Evolutionary conservation across 2,329 filamentous ascomycete species (phyloP).

Genomic region (Xylaria sp.): DNA sequence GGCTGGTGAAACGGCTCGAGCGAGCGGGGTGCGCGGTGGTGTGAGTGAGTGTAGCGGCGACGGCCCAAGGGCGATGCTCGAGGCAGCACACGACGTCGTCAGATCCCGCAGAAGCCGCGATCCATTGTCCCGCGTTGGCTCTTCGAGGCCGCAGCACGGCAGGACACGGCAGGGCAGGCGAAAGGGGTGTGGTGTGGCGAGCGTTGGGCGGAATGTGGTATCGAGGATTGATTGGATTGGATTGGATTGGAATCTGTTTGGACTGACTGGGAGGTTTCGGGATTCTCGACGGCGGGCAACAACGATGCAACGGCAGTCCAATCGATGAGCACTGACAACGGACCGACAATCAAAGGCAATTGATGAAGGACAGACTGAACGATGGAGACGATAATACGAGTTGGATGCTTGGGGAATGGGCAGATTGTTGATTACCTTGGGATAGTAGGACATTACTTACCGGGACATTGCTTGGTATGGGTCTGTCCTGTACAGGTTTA

Average conservation of each 20-base stretch:
- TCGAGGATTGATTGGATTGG: not conserved
- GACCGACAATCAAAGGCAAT: constrained; percentile 18
- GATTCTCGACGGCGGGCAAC: constrained; percentile 13
- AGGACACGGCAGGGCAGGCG: constrained; percentile 15
- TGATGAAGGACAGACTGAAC: constrained; percentile 26
- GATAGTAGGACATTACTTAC: no score
- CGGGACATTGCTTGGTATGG: no score
- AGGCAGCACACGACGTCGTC: constrained; percentile 48
- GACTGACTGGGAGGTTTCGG: constrained; percentile 1
- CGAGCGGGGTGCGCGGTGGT: constrained; percentile 21
- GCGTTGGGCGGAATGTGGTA: constrained; percentile 19
- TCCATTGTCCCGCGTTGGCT: constrained; percentile 44
- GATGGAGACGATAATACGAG: constrained; percentile 9
- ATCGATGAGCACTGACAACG: constrained; percentile 16
- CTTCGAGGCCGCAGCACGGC: constrained; percentile 30
- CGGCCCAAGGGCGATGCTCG: constrained; percentile 35
- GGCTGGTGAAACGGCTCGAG: constrained; percentile 39
- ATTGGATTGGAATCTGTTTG: not conserved
- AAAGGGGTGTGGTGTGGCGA: constrained; percentile 24
- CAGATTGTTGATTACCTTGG: constrained; percentile 24
- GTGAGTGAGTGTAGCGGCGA: constrained; percentile 32
- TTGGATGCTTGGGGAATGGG: constrained; percentile 17
- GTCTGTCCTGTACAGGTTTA: no score
- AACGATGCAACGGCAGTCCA: constrained; percentile 18
- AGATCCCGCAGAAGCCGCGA: constrained; percentile 41